phyloP scores from a whole-genome alignment of 441 rosid genomes.

The Pelargonium citronellum region DNA sequence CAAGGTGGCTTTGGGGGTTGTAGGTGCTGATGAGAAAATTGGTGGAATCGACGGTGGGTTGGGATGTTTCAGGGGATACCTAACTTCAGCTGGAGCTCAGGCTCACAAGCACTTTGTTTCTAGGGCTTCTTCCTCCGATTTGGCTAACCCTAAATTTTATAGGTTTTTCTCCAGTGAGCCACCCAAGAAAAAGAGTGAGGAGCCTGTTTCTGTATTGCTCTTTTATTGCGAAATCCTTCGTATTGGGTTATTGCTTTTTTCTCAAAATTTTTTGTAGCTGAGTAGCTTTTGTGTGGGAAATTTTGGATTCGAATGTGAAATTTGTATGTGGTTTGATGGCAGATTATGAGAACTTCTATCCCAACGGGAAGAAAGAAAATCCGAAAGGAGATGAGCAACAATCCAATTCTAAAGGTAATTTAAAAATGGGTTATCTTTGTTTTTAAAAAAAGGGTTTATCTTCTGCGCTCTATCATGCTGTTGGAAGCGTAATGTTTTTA shows the following conservation, averaged over 20 bases:
- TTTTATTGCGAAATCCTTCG: neutral
- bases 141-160: conserved; percentile 35
- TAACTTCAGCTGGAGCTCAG: conserved; percentile 40
- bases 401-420: conserved; percentile 54
- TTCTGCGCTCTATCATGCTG: too few relatives aligned
- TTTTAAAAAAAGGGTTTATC: neutral
- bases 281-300: too few relatives aligned
- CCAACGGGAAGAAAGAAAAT: conserved; percentile 53
- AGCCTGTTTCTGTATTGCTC: too few relatives aligned
- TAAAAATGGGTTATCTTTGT: too few relatives aligned
- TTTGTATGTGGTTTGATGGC: conserved; percentile 5
- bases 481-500: too few relatives aligned
- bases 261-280: neutral
- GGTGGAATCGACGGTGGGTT: conserved; percentile 39
- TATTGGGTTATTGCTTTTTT: neutral
- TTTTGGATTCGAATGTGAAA: too few relatives aligned
- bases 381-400: conserved; percentile 54
- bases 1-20: conserved; percentile 17
- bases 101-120: conserved; percentile 19
- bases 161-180: conserved; percentile 49
- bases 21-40: conserved; percentile 18
- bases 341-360: conserved; percentile 67
- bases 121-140: conserved; percentile 9
- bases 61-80: conserved; percentile 53
- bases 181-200: conserved; percentile 62